Conservation (phyloP, 2,329 filamentous ascomycete species). For the Penicillium janthinellum region DNA sequence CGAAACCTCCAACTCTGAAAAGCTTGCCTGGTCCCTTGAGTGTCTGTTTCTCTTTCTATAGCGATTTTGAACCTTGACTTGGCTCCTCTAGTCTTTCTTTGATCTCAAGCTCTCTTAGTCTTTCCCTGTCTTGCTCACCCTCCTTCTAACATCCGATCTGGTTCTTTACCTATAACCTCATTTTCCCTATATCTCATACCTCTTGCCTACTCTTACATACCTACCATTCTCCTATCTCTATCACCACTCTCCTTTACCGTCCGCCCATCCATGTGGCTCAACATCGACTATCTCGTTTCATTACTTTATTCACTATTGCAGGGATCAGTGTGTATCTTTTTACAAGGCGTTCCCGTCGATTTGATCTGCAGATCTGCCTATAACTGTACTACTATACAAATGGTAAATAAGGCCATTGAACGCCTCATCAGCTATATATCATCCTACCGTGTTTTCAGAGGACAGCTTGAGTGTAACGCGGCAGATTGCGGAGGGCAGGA, state of each 20-base stretch:
- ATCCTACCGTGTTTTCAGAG: too few species aligned
- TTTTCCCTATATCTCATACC: background rate
- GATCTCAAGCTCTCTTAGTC: constrained; percentile 1
- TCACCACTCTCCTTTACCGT: background rate
- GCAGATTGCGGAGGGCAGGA: too few species aligned
- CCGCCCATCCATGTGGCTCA: background rate
- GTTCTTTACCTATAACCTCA: background rate
- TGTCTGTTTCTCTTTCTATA: constrained; percentile 11
- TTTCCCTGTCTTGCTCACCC: background rate
- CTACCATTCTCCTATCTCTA: background rate
- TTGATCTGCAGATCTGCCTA: background rate
- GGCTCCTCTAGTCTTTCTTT: constrained; percentile 6
- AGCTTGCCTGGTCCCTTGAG: constrained; percentile 9
- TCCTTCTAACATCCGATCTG: background rate
- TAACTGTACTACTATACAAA: background rate
- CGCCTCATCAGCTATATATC: too few species aligned
- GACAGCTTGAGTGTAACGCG: too few species aligned
- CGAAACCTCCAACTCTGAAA: constrained; percentile 20
- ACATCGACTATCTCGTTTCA: background rate
- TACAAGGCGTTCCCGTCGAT: background rate
- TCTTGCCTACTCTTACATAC: background rate
- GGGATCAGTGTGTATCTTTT: background rate
- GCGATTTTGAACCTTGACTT: constrained; percentile 9
- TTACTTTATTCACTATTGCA: background rate
- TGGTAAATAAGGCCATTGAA: too few species aligned